Percentiles rank a stretch among this genome's conserved stretches.
phyloP scores from a whole-genome alignment of 1,284 basidiomycete genomes.

The Heterobasidion irregulare region DNA sequence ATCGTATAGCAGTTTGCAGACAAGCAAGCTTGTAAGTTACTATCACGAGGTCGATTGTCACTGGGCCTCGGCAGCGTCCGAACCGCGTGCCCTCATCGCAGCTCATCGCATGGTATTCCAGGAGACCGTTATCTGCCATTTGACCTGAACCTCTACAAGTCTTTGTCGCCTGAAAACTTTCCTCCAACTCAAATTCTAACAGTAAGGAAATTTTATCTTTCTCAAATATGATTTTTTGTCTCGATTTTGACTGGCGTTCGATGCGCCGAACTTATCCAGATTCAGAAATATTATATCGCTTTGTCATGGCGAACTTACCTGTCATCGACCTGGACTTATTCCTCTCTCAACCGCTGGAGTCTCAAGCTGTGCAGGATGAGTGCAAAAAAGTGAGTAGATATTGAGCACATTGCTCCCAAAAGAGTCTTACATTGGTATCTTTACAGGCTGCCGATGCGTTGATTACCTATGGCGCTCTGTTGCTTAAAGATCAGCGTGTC shows the following conservation, averaged over 20 bases:
- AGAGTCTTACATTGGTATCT: not conserved
- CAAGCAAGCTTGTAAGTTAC: no score
- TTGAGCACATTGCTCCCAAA: not conserved
- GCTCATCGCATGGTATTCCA: no score
- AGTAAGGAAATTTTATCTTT: not conserved
- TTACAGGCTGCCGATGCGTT: constrained; percentile 70
- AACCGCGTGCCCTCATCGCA: no score
- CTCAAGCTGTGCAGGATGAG: constrained; percentile 42
- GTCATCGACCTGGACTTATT: constrained; percentile 79
- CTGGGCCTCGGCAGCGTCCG: no score
- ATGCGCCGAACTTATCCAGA: not conserved
- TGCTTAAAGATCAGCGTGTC: constrained; percentile 79
- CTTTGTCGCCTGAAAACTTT: no score
- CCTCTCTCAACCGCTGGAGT: constrained; percentile 37
- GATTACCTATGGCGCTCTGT: constrained; percentile 73
- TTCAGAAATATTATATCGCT: not conserved
- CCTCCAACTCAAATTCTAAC: no score
- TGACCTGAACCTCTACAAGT: no score
- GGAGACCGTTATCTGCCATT: no score
- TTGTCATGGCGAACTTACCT: constrained; percentile 19
- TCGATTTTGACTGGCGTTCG: no score
- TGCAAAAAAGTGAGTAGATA: constrained; percentile 50
- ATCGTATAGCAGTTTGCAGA: no score
- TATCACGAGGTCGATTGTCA: no score
- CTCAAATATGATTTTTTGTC: not conserved